Base-by-base conservation (phyloP, 805 yeast species). In the Kuraishia floccosa region DNA sequence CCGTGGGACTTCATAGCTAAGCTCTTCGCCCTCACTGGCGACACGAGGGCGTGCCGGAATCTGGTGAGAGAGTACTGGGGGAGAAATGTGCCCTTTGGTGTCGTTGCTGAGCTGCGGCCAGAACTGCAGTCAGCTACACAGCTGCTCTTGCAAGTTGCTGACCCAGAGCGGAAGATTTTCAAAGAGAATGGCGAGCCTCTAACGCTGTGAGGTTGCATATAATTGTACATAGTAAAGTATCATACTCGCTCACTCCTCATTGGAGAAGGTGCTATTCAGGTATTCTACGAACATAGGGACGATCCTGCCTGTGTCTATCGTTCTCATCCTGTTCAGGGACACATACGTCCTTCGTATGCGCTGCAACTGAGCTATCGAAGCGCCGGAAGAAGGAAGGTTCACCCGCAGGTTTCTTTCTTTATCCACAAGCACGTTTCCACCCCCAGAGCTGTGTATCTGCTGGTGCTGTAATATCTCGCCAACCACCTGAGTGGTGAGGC, bases 261-360 rank as follows among this genome's bases (percentile, higher is more conserved):
- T 47, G 31, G 64, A 58, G 38, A 81, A 60, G 42, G 81, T 76
- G 41, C 68, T 70, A 39, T 72, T 73, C 35, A 87, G 52, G 49
- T 81, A 89, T 26, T 86, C 94, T 4, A 76, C 79, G 55, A 87
- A 89, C 42, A 83, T 49, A 1, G 76, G 72, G 4, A 60, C 65
- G 16, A 89, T 82, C 43, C 94, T 58, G 17, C 69, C 75, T 15
- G 62, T 46, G 31, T 83, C 91, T 27, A 86, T 62, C 25, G 76
- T 72, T 44, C 95, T 65, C 63, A 86, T 72, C 42, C 83, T 70
- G 49, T 89, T 85, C 50, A 89, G 61, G 24, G 72, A 63, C n/a
- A 87, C 72, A 52, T 80, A 89, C 12, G 86, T 77, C 42, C 98
- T 66, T 50, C 94, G 65, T 10, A 84, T 60, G 37, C 98, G 63